Evolutionary conservation across 2,329 filamentous ascomycete genomes (phyloP).

Genomic region (Elsinoe fawcettii): DNA sequence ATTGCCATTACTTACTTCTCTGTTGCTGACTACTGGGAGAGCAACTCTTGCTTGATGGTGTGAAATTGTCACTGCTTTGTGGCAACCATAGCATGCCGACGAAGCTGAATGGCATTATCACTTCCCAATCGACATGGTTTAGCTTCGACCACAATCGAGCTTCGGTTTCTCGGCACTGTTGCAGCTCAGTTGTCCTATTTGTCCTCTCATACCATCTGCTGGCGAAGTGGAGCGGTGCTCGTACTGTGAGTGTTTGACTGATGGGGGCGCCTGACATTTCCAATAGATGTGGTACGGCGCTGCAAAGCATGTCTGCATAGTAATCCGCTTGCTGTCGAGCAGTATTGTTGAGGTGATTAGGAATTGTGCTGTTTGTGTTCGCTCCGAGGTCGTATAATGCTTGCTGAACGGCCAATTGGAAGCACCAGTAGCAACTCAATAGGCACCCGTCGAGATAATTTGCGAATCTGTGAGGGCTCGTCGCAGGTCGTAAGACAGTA

Average conservation of each 20-base stretch:
- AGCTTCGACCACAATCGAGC: neutral
- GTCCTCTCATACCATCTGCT: neutral
- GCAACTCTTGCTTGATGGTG: no score
- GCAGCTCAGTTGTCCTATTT: neutral
- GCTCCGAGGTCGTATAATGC: neutral
- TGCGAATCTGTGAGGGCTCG: neutral
- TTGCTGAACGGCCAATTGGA: neutral
- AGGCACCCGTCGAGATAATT: neutral
- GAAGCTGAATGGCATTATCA: neutral
- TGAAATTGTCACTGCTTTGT: neutral
- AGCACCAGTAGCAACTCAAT: neutral
- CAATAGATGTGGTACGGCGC: neutral
- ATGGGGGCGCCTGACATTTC: neutral
- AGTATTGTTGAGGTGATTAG: neutral
- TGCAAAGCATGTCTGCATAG: neutral
- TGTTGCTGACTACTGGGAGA: no score
- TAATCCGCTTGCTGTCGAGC: neutral
- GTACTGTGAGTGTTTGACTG: neutral
- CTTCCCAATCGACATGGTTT: neutral
- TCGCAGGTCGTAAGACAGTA: neutral
- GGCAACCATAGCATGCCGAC: neutral
- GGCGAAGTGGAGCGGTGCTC: neutral
- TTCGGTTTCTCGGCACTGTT: neutral
- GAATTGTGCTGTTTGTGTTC: neutral
- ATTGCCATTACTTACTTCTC: no score